Evolutionary conservation across 164 flowering plant genomes (phyloP).

Genomic region (Chloranthus sessilifolius): DNA sequence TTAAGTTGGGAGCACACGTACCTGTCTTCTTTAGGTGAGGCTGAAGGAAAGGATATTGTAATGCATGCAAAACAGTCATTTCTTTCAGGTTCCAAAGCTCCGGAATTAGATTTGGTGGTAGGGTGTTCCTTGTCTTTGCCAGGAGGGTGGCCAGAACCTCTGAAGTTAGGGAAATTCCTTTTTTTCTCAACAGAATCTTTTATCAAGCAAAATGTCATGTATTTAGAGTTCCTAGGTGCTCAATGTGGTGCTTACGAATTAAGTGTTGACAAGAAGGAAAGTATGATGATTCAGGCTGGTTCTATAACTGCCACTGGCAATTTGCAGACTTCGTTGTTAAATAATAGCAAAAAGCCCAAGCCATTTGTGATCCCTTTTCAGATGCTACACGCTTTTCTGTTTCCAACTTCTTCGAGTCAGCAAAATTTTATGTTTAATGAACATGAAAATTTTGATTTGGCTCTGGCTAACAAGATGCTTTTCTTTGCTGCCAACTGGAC

Average conservation of each 20-base stretch:
- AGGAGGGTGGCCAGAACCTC: conserved; percentile 86
- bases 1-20: conserved; percentile 90
- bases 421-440: neutral
- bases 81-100: conserved; percentile 27
- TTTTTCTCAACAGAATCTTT: conserved; percentile 52
- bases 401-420: conserved; percentile 25
- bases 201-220: conserved; percentile 63
- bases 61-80: conserved; percentile 30
- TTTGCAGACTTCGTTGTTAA: conserved; percentile 10
- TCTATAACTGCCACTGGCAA: conserved; percentile 9
- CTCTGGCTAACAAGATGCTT: conserved; percentile 39
- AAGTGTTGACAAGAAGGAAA: neutral
- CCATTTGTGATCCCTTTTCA: conserved; percentile 18
- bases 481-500: conserved; percentile 81
- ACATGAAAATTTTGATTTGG: conserved; percentile 19
- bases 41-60: conserved; percentile 48
- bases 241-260: conserved; percentile 42
- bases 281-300: neutral
- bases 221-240: conserved; percentile 66
- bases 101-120: conserved; percentile 12
- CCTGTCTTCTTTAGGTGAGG: conserved; percentile 71
- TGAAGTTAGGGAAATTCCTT: conserved; percentile 41
- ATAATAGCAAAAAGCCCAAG: conserved; percentile 13
- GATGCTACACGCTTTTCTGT: conserved; percentile 30
- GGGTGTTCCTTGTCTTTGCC: conserved; percentile 50